phyloP scores from a whole-genome alignment of 768 basidiomycete species.

The Kwoniella heveanensis region DNA sequence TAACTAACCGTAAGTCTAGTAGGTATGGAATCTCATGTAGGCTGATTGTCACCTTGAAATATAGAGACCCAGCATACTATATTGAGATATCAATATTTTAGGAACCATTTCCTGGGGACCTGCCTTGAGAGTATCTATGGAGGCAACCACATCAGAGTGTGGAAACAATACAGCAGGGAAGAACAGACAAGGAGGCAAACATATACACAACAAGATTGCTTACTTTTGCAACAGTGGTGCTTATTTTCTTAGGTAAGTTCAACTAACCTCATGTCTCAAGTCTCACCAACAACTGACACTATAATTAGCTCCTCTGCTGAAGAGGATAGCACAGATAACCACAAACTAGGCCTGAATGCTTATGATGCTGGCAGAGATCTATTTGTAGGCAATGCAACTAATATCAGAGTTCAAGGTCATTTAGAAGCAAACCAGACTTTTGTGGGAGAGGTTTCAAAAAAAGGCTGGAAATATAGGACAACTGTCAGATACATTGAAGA shows the following conservation, averaged over 20 bases:
- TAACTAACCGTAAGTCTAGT: slow-evolving; percentile 26
- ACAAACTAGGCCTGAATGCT: slow-evolving; percentile 15
- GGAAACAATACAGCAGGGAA: slow-evolving; percentile 27
- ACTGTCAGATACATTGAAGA: slow-evolving; percentile 10
- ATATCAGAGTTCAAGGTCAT: slow-evolving; percentile 5
- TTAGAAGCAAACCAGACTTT: slow-evolving; percentile 2
- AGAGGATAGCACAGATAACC: slow-evolving; percentile 11
- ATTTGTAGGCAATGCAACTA: slow-evolving; percentile 21
- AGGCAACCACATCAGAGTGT: slow-evolving; percentile 32
- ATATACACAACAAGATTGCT: no score
- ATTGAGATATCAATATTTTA: slow-evolving; percentile 32
- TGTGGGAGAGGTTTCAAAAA: slow-evolving; percentile 6
- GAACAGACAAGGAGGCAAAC: no score
- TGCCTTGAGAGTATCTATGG: slow-evolving; percentile 35
- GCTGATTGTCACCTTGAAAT: slow-evolving; percentile 2
- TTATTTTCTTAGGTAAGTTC: slow-evolving; percentile 31
- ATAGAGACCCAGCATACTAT: slow-evolving; percentile 27
- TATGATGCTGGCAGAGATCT: slow-evolving; percentile 18
- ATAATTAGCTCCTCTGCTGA: slow-evolving; percentile 14
- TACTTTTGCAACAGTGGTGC: no score
- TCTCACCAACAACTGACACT: not conserved
- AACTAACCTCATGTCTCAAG: not conserved
- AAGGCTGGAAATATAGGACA: slow-evolving; percentile 24
- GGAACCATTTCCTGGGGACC: slow-evolving; percentile 24
- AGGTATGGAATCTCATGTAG: no score